Evolutionary conservation across 345 rosid genomes (phyloP).

Genomic region (Crucihimalaya himalaica): DNA sequence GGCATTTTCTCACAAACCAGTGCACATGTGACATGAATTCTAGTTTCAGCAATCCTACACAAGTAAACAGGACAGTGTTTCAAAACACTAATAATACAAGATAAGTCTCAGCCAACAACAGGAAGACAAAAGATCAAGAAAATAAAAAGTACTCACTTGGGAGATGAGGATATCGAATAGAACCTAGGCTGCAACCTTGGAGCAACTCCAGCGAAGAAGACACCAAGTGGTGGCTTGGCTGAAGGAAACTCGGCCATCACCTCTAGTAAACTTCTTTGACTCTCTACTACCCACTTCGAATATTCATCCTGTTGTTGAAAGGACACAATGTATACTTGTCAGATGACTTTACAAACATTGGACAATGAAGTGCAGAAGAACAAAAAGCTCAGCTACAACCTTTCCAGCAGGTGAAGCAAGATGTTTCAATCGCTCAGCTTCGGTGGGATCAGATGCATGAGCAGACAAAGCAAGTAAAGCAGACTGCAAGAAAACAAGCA

Average conservation of each 20-base stretch:
- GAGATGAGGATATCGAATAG: conserved; percentile 97
- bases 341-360: neutral
- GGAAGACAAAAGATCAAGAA: neutral
- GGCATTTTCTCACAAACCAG: conserved; percentile 82
- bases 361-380: neutral
- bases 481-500: conserved; percentile 57
- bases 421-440: conserved; percentile 75
- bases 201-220: conserved; percentile 94
- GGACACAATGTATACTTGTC: neutral
- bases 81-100: conserved; percentile 1
- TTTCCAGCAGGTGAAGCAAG: conserved; percentile 96
- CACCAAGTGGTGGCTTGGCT: conserved; percentile 90
- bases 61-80: neutral
- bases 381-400: conserved; percentile 44
- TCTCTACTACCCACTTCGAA: conserved; percentile 79
- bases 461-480: conserved; percentile 91
- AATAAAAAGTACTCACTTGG: conserved; percentile 55
- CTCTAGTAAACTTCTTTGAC: conserved; percentile 95
- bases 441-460: conserved; percentile 89
- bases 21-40: conserved; percentile 98
- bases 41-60: conserved; percentile 73
- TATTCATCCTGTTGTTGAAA: conserved; percentile 74
- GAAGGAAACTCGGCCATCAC: conserved; percentile 96
- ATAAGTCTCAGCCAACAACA: neutral
- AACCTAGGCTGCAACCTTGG: conserved; percentile 94